A percentile compares a stretch with the other conserved stretches of the same genome.
phyloP scores from a whole-genome alignment of 169 alveolate genomes.

The Babesia bovis region DNA sequence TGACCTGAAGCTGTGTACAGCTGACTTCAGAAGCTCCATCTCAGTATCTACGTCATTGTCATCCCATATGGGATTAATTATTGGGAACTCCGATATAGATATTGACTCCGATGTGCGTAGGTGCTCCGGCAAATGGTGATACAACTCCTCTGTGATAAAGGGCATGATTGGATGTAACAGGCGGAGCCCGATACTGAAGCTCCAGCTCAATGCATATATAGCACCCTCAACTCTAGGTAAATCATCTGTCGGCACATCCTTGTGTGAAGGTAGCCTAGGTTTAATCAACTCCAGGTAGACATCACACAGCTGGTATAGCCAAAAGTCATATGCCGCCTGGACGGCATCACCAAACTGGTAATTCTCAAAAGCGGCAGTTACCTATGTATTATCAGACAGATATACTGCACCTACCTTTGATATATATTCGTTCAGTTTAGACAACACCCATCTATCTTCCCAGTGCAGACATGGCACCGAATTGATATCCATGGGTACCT shows the following conservation, averaged over 20 bases:
- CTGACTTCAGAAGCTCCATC: conserved; percentile 63
- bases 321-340: conserved; percentile 90
- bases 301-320: conserved; percentile 97
- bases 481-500: conserved; percentile 52
- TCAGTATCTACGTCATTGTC: conserved; percentile 42
- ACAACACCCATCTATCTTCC: conserved; percentile 94
- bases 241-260: conserved; percentile 32
- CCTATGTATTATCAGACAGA: conserved; percentile 4
- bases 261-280: conserved; percentile 72
- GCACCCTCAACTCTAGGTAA: conserved; percentile 54
- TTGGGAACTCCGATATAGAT: conserved; percentile 68
- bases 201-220: conserved; percentile 69
- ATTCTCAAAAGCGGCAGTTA: conserved; percentile 83
- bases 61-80: conserved; percentile 46
- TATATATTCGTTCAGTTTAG: conserved; percentile 83
- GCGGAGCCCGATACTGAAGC: conserved; percentile 84
- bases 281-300: conserved; percentile 94
- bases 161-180: conserved; percentile 98
- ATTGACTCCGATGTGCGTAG: conserved; percentile 64
- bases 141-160: conserved; percentile 96
- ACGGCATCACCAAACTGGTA: conserved; percentile 94
- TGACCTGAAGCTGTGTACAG: conserved; percentile 71
- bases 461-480: conserved; percentile 71
- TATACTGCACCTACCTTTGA: conserved; percentile 27
- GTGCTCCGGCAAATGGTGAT: conserved; percentile 87